Conservation (phyloP, 805 yeast genomes). For the Clavispora fructus region DNA sequence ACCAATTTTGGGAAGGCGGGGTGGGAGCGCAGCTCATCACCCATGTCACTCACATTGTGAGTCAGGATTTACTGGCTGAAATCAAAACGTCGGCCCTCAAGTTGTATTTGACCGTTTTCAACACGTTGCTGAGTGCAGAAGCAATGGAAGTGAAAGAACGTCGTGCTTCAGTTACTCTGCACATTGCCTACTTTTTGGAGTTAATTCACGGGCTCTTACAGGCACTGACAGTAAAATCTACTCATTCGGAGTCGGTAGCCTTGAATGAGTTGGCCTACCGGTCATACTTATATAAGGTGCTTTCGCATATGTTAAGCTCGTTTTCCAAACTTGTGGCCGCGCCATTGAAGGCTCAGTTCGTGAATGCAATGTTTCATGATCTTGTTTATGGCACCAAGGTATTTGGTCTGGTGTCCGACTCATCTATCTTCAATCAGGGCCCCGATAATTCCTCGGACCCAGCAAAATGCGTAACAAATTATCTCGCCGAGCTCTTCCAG, state of each 20-base stretch:
- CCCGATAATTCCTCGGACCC: conserved; percentile 16
- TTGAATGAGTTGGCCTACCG: conserved; percentile 19
- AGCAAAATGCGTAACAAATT: conserved; percentile 13
- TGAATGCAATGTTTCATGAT: conserved; percentile 19
- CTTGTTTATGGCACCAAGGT: conserved; percentile 10
- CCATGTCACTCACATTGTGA: conserved; percentile 42
- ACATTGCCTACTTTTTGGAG: conserved; percentile 13
- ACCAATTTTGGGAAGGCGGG: conserved; percentile 76
- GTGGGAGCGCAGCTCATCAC: conserved; percentile 52
- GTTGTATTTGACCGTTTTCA: conserved; percentile 49
- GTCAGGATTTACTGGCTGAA: conserved; percentile 22
- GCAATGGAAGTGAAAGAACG: conserved; percentile 36
- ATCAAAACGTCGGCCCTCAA: conserved; percentile 45
- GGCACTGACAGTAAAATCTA: conserved; percentile 1
- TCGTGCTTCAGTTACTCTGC: conserved; percentile 26
- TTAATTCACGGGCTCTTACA: conserved; percentile 4
- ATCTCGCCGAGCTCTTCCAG: conserved; percentile 29
- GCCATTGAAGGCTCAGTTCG: conserved; percentile 12
- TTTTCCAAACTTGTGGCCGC: conserved; percentile 22
- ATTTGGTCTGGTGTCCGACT: conserved; percentile 2
- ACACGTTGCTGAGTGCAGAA: conserved; percentile 49
- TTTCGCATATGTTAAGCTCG: conserved; percentile 20
- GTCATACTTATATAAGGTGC: conserved; percentile 23
- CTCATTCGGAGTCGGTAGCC: conserved; percentile 1
- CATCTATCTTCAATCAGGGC: background rate